Conservation (phyloP, 2,329 filamentous ascomycete species). For the Plectosphaerella plurivora region DNA sequence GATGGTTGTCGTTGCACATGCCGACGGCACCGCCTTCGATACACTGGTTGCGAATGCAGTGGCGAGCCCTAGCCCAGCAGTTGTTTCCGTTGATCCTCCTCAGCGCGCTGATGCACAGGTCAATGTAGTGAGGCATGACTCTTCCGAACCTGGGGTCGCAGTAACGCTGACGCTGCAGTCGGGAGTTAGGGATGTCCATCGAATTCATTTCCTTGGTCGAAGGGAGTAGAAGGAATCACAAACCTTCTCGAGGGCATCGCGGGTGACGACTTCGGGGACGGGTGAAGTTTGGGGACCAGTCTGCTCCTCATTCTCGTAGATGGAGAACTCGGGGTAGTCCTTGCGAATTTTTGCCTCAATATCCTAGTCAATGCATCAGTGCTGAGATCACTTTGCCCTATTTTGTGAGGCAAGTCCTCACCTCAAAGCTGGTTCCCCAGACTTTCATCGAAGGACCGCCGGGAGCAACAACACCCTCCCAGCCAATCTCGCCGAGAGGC, state of each 20-base stretch:
- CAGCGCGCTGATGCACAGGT: conserved; percentile 1
- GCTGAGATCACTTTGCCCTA: too few species aligned
- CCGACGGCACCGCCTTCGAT: not conserved
- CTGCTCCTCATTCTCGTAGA: not conserved
- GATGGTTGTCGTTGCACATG: conserved; percentile 2
- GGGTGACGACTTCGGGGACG: not conserved
- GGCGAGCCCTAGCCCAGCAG: not conserved
- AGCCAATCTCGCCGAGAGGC: conserved; percentile 1
- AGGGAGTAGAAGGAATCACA: not conserved
- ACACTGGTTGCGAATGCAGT: conserved; percentile 3
- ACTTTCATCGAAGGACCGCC: conserved; percentile 1
- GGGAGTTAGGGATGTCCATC: too few species aligned
- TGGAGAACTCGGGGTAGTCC: not conserved
- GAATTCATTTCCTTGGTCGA: too few species aligned
- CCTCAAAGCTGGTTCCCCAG: conserved; percentile 1
- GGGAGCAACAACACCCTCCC: not conserved
- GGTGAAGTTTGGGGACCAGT: not conserved
- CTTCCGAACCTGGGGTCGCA: not conserved
- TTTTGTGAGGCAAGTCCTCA: not conserved
- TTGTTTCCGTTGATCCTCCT: not conserved
- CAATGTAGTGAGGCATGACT: not conserved
- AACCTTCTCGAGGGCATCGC: not conserved
- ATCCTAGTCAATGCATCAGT: not conserved
- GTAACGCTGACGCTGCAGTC: too few species aligned
- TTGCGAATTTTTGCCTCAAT: not conserved